Evolutionary conservation across 805 yeast genomes (phyloP), one percentile per base, ranked within the genome.

Genomic region (Pichia cabralensis): DNA sequence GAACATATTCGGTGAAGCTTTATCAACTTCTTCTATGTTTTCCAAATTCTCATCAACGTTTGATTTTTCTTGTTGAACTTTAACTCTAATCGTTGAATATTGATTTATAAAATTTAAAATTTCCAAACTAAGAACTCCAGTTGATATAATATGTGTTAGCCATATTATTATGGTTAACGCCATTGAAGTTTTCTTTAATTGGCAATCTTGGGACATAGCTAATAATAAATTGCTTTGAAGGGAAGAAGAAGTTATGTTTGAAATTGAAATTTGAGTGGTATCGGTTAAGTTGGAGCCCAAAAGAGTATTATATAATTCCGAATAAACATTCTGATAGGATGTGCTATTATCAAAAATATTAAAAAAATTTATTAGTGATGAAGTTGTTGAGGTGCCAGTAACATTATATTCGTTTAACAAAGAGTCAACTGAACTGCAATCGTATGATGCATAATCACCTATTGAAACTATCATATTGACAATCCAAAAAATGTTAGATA

Each of bases 351-450:
- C 46, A 19, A 30, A 28, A n/a, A 36, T 26, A 27, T 45, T 43
- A 31, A 34, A 47, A 31, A 53, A 59, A 20, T 36, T 41, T 6
- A 14, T 19, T 6, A 26, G 17, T 3, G 42, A 30, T 11, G 37
- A 14, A 11, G 40, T 22, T 6, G 32, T 14, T 8, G 43, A 41
- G 6, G 44, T 13, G 1, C 46, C 44, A 4, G 54, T 49, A 6
- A 51, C 14, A 25, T 55, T 54, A 38, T 57, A 58, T 31, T 43
- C 47, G 2, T 30, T 12, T 3, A 55, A 31, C 33, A 57, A 33
- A 2, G 15, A n/a, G 6, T 41, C 48, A 4, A 52, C 49, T 17
- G 41, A 38, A 3, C 41, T 12, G 32, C 62, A 57, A 16, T 51
- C 44, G 45, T 50, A 40, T 10, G 50, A 43, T 1, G 53, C 56